Evolutionary conservation across 1,139 yeast genomes (phyloP).

Genomic region (Taphrina confusa): DNA sequence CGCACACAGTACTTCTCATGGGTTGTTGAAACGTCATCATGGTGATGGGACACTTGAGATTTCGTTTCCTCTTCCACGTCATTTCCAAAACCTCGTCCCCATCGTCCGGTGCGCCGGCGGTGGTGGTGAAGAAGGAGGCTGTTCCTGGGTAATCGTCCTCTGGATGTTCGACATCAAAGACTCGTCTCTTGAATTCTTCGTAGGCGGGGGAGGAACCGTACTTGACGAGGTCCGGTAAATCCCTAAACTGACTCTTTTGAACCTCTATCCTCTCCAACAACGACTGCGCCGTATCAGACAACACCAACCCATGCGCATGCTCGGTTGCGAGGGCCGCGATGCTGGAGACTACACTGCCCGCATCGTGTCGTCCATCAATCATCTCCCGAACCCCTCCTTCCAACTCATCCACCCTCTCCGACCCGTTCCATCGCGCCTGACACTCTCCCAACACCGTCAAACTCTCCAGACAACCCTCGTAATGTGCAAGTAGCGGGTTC

Average conservation of each 20-base stretch:
- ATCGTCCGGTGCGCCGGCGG: not conserved
- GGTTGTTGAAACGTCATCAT: conserved; percentile 38
- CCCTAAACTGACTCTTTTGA: conserved; percentile 6
- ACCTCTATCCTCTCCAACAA: conserved; percentile 12
- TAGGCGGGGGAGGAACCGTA: conserved; percentile 13
- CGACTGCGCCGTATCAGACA: not conserved
- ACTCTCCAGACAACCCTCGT: not conserved
- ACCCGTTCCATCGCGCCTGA: not conserved
- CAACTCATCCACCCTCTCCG: not conserved
- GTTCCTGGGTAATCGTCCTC: conserved; percentile 38
- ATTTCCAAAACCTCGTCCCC: conserved; percentile 39
- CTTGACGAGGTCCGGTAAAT: not conserved
- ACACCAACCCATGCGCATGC: not conserved
- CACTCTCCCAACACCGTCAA: conserved; percentile 8
- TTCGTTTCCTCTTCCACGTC: conserved; percentile 35
- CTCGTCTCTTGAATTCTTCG: conserved; percentile 30
- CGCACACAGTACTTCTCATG: conserved; percentile 40
- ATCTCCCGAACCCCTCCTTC: conserved; percentile 1
- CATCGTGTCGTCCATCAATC: conserved; percentile 7
- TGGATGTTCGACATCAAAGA: conserved; percentile 36
- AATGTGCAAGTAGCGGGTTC: conserved; percentile 9
- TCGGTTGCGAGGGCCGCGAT: not conserved
- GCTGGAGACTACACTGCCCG: not conserved
- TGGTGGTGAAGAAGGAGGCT: conserved; percentile 33
- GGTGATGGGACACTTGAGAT: conserved; percentile 40